Base-by-base conservation (phyloP, 495 filamentous ascomycete species). In the Astrothelium subdiscretum region DNA sequence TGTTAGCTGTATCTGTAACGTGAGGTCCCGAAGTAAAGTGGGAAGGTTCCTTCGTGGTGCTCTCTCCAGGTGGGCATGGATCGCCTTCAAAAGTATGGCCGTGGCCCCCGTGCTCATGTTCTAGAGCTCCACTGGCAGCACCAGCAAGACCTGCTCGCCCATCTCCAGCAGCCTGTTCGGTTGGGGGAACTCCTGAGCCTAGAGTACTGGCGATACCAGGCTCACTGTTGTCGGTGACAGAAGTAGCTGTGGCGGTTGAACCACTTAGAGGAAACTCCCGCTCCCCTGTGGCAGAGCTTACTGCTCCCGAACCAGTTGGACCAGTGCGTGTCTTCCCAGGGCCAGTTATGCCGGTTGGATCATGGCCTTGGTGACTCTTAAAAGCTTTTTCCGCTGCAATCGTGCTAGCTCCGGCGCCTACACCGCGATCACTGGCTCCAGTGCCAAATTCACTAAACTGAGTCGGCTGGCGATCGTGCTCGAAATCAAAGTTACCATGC, bases 1-100 rank as follows among this genome's bases (percentile, higher is more conserved):
- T 42, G 58, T 70, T 70, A 2, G 69, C 67, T 3, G 67, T 70
- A 31, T 67, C 63, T 22, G 68, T 70, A 10, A 31, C 27, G 58
- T 70, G 66, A 3, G 66, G 66, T 1, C 67, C 70, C 12, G 43
- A 1, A n/a, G 12, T 48, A 1, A 48, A 22, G n/a, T 48, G 12
- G 5, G 43, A 20, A 48, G 43, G 12, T 18, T 20, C 43, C n/a
- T 48, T 18, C 5, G 43, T 2, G 13, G 43, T 5, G 20, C 5
- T 5, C n/a, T 48, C 43, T 48, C 43, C 43, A 15, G 43, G 43
- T 15, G 43, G 43, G 20, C 43, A 48, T 48, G 43, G 43, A 48
- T 48, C 43, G n/a, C 43, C 43, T 22, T 48, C 43, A 48, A 48
- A 48, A 22, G 0, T 48, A 20, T 48, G 43, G 20, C 43, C 43